Percentiles rank a stretch among this genome's conserved stretches.
phyloP scores from a whole-genome alignment of 129 eudicot genomes.

The Silybum marianum region DNA sequence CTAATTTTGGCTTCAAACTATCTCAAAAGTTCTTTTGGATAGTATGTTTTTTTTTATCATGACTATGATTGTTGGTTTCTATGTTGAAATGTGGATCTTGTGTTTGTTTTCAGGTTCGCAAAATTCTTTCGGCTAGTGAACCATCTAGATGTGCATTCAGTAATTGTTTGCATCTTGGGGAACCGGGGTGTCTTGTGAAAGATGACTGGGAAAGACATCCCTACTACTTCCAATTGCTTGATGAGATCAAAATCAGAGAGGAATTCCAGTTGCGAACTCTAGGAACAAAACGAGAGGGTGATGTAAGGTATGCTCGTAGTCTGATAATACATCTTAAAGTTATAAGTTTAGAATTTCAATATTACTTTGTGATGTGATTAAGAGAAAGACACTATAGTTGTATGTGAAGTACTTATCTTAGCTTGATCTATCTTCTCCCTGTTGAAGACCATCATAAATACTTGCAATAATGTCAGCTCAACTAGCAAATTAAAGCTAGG shows the following conservation, averaged over 20 bases:
- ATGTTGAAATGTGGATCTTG: constrained; percentile 11
- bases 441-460: background rate
- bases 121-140: constrained; percentile 51
- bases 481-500: background rate
- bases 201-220: constrained; percentile 90
- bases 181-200: constrained; percentile 77
- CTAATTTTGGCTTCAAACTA: background rate
- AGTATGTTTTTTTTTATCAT: background rate
- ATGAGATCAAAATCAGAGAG: constrained; percentile 87
- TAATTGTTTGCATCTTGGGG: constrained; percentile 86
- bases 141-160: constrained; percentile 68
- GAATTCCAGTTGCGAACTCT: constrained; percentile 73
- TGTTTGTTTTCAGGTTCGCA: constrained; percentile 50
- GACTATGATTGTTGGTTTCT: background rate
- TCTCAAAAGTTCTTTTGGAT: background rate
- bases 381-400: background rate
- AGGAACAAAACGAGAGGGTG: constrained; percentile 93
- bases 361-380: background rate
- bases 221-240: constrained; percentile 77
- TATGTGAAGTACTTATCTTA: background rate
- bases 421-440: no score
- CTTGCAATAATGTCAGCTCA: background rate
- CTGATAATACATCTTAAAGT: background rate
- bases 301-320: constrained; percentile 61
- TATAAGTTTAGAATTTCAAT: background rate